Evolutionary conservation across 768 basidiomycete species (phyloP).

Genomic region (Russula emetica): DNA sequence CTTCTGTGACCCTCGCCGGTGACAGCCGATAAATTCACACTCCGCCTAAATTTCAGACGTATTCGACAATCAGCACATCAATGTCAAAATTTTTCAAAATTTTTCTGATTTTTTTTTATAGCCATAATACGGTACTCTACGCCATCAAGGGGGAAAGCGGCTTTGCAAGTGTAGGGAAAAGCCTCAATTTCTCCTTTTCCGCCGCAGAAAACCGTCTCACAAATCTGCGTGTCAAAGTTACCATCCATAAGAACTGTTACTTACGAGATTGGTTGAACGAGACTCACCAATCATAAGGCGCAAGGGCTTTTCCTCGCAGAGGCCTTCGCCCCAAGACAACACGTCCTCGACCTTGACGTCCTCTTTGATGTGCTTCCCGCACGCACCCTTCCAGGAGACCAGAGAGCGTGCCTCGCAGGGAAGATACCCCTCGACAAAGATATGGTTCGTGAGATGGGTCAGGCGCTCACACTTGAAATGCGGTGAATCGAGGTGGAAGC

Average conservation of each 20-base stretch:
- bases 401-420: conserved; percentile 35
- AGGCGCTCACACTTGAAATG: conserved; percentile 37
- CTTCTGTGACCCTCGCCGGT: not conserved
- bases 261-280: not conserved
- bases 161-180: too few species aligned
- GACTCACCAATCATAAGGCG: conserved; percentile 29
- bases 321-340: conserved; percentile 35
- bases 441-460: conserved; percentile 46
- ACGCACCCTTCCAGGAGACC: conserved; percentile 42
- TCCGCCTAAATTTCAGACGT: not conserved
- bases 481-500: conserved; percentile 38
- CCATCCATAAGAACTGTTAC: not conserved
- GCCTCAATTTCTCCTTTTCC: not conserved
- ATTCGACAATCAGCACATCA: not conserved
- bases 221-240: too few species aligned
- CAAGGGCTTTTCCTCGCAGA: conserved; percentile 37
- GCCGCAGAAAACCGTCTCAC: too few species aligned
- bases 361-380: conserved; percentile 37
- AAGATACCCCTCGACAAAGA: conserved; percentile 42
- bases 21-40: not conserved
- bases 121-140: not conserved
- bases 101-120: not conserved
- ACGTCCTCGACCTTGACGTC: conserved; percentile 31
- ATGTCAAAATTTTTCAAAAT: too few species aligned
- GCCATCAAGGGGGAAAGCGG: not conserved